Base-by-base conservation (phyloP, 805 yeast species). In the Candida incommunis region DNA sequence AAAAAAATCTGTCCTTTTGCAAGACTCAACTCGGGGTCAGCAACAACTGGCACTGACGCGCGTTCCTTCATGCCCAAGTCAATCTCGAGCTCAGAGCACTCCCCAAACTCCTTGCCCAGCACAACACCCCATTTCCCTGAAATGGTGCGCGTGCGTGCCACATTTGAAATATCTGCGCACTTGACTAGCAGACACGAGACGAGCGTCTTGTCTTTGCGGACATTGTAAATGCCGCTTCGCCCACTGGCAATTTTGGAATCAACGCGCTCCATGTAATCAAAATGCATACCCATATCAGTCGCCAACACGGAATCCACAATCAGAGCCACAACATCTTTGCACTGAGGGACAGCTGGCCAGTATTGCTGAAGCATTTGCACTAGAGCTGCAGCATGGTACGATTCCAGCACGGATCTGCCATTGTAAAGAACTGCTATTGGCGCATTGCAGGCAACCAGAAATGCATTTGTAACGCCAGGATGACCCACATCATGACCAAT, bases 401-500 rank as follows among this genome's bases (percentile, higher is more conserved):
- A 76, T 62, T 92, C 98, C 53, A 92, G 69, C 1, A 83, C 81
- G 4, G 90, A 80, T 44, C 74, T 65, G 50, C 78, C 78, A 42
- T 76, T 68, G 63, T 75, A 88, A 15, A 75, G 54, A 45, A 63
- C 59, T 2, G 90, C 75, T 22, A 86, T 69, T 9, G 86, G 85
- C 0, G 92, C 72, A 5, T 70, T 59, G 53, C 75, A 59, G 47
- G 73, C 67, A 22, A 68, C 65, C 59, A 90, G 65, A 51, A 86
- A 77, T 29, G 76, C 74, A 60, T 86, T 85, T 13, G 94, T 86
- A n/a, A 87, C 76, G 1, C 97, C 98, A 0, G 97, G 97, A 62
- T 92, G 98, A 21, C 96, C 95, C 25, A 84, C 77, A 61, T 92
- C 98, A 64, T 92, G 98, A 44, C 97, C 97, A 40, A 88, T 64